A percentile compares a stretch with the other conserved stretches of the same genome.
phyloP scores from a whole-genome alignment of 345 rosid species.

The Euphorbia pulcherrima region DNA sequence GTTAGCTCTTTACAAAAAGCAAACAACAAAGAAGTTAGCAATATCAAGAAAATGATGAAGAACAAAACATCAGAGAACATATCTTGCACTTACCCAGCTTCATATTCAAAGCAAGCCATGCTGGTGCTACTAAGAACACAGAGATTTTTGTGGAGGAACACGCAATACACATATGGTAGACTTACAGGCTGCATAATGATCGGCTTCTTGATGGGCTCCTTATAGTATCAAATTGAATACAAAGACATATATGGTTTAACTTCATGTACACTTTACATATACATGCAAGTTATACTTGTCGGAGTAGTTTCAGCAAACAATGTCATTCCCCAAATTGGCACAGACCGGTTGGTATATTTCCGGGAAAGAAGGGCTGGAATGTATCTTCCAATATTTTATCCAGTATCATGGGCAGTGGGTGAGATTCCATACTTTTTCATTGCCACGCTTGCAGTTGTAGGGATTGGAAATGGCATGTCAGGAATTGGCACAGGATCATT shows the following conservation, averaged over 20 bases:
- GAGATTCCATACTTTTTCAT: constrained; percentile 34
- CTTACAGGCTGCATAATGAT: constrained; percentile 28
- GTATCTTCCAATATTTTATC: constrained; percentile 38
- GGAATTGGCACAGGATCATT: constrained; percentile 29
- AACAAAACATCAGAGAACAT: constrained; percentile 7
- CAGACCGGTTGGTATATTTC: constrained; percentile 31
- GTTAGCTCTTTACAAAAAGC: constrained; percentile 22
- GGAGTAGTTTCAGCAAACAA: constrained; percentile 34
- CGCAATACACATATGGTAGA: constrained; percentile 28
- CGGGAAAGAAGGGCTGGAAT: constrained; percentile 35
- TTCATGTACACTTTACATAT: constrained; percentile 24
- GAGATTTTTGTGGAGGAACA: constrained; percentile 33
- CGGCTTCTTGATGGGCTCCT: constrained; percentile 32
- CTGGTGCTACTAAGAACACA: constrained; percentile 31
- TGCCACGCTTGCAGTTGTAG: constrained; percentile 29
- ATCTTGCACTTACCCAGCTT: constrained; percentile 19
- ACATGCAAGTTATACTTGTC: constrained; percentile 35
- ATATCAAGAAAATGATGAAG: constrained; percentile 17
- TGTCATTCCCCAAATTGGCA: constrained; percentile 34
- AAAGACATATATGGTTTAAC: constrained; percentile 22
- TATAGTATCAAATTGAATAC: constrained; percentile 25
- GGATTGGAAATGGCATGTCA: constrained; percentile 34
- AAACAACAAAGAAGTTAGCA: constrained; percentile 21
- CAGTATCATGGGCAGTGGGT: constrained; percentile 35
- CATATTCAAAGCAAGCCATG: constrained; percentile 29